Evolutionary conservation across 2,329 filamentous ascomycete species (phyloP), one percentile per base, ranked within the genome.

Genomic region (Penicillium sp.): DNA sequence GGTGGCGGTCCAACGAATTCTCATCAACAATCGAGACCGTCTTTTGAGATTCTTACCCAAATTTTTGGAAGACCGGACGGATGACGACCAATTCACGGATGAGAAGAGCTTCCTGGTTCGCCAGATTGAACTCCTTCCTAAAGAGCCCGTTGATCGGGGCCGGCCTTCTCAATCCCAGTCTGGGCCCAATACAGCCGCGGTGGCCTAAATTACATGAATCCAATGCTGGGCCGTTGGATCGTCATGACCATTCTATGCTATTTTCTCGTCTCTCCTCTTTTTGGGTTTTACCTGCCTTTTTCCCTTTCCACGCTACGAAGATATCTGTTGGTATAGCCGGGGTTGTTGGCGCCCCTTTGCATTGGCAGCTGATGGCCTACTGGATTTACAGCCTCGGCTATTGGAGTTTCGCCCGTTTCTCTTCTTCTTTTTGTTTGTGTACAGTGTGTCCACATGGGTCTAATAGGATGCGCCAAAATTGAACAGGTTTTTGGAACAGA

Each of bases 21-120:
- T 99, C 66, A 89, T 98, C 69, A 97, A 97, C 86, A 99, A 99
- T 76, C 88, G 93, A 61, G 93, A 97, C 67, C 91, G 94, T 72
- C 84, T 99, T 19, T 82, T 99, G 55, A 89, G 88, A 64, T 99
- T 99, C 78, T 80, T 99, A 56, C 91, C 92, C 8, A 90, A 91
- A 65, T 99, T 99, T 74, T 84, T 99, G 37, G 93, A 97, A 73
- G 95, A 98, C 73, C 87, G 95, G 59, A 97, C 91, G 35, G 95
- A 99, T 69, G 95, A 99, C 74, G 95, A 98, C 78, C 95, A 99
- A 78, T 99, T 99, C 76, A 95, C 93, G 68, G 95, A 99, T 74
- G 95, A 99, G 83, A 92, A 96, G 75, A 94, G 95, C 70, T 99
- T 98, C 75, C 82, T 99, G 72, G 93, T 99, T 73, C 94, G 96